Base-by-base conservation (phyloP, 768 basidiomycete genomes). In the Trametes villosa region DNA sequence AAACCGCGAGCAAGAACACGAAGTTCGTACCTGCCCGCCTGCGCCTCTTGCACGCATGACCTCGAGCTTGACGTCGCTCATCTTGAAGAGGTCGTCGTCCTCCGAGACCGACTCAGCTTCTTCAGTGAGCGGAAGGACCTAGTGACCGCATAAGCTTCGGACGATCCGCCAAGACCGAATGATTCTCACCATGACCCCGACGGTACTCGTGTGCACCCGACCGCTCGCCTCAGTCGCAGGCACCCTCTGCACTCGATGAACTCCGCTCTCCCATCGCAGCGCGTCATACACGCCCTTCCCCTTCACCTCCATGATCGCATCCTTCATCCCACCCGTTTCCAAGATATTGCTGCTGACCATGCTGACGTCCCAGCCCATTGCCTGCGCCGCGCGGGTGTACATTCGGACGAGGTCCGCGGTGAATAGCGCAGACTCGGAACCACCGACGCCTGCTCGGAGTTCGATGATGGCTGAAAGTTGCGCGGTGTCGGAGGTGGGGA, bases 31-130 rank as follows among this genome's bases (percentile, higher is more conserved):
- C 81, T 97, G 96, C 17, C 97, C 96, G 45, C 97, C 97, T 8
- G 97, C 96, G 26, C 97, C 97, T n/a, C 94, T 80, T 0, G 97
- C 85, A 26, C 97, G 87, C 95, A 98, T 97, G 47, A 97, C 94
- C 72, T 98, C 96, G 4, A 94, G 71, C 66, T 84, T 89, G 30
- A 98, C 85, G 50, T 99, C 97, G 53, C 91, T 89, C 77, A 96
- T 87, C 15, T 79, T 78, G 65, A 93, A 87, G 0, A 96, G 78
- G 18, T 87, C 82, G n/a, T 91, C 85, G 8, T 81, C 75, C 4
- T 38, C 27, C 12, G 46, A 34, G 13, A 33, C 51, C 2, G 77
- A 70, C 27, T 87, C 86, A 0, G 80, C 75, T 62, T 92, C 89
- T 62, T 92, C 88, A 22, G 82, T 73, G 5, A 94, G 76, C 0